These are phyloP conservation scores for Backusella parvicylindrica DNA, from an alignment of 192 early-diverging fungal species.

Conservation along the genomic window DNA sequence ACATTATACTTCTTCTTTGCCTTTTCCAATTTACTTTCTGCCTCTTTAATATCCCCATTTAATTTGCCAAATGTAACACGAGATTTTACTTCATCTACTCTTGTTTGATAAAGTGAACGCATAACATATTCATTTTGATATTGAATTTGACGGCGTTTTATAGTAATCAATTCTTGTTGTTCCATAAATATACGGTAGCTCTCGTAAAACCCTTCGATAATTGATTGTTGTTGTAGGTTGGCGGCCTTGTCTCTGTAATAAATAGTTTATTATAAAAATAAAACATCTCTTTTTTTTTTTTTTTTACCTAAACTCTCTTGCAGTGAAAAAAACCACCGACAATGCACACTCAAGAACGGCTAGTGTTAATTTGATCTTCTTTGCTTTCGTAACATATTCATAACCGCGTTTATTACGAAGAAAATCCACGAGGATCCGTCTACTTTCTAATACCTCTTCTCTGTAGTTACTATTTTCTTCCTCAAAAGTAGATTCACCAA, in stretches of 20 bases:
- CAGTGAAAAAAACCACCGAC: neutral
- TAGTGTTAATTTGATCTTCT: neutral
- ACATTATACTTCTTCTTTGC: neutral
- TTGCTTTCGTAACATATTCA: neutral
- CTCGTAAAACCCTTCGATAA: neutral
- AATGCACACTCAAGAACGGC: neutral
- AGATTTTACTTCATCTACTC: neutral
- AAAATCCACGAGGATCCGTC: neutral
- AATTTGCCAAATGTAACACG: neutral
- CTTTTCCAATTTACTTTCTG: neutral
- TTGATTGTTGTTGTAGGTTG: neutral
- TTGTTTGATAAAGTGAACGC: neutral
- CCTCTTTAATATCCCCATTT: neutral
- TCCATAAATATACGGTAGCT: neutral
- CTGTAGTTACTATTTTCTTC: no score
- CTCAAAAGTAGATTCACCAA: neutral
- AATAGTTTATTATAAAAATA: no score
- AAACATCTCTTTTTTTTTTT: no score
- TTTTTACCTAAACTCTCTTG: neutral
- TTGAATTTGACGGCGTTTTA: neutral
- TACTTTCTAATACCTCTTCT: neutral
- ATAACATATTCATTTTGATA: no score
- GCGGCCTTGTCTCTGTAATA: neutral
- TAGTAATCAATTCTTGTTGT: neutral
- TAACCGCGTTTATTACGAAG: neutral